Percentiles rank a stretch among this genome's conserved stretches.
phyloP scores from a whole-genome alignment of 1,139 yeast genomes.

The Geotrichum klebahnii region DNA sequence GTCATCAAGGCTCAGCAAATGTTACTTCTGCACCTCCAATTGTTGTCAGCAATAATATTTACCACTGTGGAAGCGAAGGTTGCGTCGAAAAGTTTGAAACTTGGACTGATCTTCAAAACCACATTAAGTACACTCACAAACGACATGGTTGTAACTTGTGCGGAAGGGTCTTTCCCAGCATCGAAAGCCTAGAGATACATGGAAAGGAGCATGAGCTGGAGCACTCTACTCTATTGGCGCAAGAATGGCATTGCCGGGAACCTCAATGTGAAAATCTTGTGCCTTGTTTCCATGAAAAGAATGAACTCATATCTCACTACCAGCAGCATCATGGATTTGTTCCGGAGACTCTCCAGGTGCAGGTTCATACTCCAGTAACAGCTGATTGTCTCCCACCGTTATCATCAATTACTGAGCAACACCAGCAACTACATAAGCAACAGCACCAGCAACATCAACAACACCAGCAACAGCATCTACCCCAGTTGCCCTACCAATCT shows the following conservation, averaged over 20 bases:
- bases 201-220: slow-evolving; percentile 15
- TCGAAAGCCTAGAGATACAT: slow-evolving; percentile 12
- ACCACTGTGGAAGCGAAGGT: slow-evolving; percentile 52
- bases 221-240: slow-evolving; percentile 11
- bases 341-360: slow-evolving; percentile 28
- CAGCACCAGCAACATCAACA: slow-evolving; percentile 18
- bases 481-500: slow-evolving; percentile 15
- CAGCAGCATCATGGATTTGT: slow-evolving; percentile 39
- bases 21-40: background rate
- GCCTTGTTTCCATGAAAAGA: slow-evolving; percentile 42
- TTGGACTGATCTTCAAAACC: slow-evolving; percentile 74
- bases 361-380: slow-evolving; percentile 22
- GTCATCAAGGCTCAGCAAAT: slow-evolving; percentile 30
- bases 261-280: slow-evolving; percentile 41
- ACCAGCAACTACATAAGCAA: slow-evolving; percentile 12
- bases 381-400: slow-evolving; percentile 19
- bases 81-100: slow-evolving; percentile 66
- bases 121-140: slow-evolving; percentile 70
- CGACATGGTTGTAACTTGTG: slow-evolving; percentile 62
- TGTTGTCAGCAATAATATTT: slow-evolving; percentile 23
- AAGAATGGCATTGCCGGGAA: slow-evolving; percentile 23
- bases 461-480: slow-evolving; percentile 18
- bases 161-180: slow-evolving; percentile 53
- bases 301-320: slow-evolving; percentile 46
- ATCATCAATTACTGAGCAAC: slow-evolving; percentile 14